A percentile compares a stretch with the other conserved stretches of the same genome.
These are phyloP conservation scores for Penicillium paradoxum DNA, from an alignment of 495 filamentous ascomycete genomes.

Conservation along the genomic window DNA sequence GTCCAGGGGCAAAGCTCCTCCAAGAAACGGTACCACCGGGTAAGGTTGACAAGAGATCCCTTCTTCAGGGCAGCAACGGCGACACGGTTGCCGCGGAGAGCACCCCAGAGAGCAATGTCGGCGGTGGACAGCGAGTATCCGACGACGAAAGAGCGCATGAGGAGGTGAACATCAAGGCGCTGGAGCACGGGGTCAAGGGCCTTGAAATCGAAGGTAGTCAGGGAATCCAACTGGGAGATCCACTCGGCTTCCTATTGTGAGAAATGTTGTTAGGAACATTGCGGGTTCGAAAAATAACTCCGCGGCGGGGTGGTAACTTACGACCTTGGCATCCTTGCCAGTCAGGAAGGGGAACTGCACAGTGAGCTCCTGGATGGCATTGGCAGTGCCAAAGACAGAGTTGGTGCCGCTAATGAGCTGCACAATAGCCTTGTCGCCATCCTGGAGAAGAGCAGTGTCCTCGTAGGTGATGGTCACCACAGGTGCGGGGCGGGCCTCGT, in stretches of 20 bases:
- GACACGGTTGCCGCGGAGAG: constrained; percentile 80
- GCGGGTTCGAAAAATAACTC: not conserved
- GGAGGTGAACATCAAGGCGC: constrained; percentile 80
- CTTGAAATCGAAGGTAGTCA: constrained; percentile 70
- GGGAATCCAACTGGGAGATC: constrained; percentile 45
- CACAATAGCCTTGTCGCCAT: constrained; percentile 40
- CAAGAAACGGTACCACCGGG: constrained; percentile 84
- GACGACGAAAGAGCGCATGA: constrained; percentile 77
- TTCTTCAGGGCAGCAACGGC: constrained; percentile 75
- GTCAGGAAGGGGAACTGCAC: constrained; percentile 39
- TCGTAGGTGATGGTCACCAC: constrained; percentile 46
- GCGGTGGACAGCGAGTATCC: constrained; percentile 74
- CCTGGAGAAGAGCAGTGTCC: constrained; percentile 40
- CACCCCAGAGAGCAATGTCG: constrained; percentile 80
- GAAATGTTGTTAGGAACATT: not conserved
- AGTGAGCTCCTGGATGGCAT: constrained; percentile 37
- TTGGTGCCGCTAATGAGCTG: constrained; percentile 33
- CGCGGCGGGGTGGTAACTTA: constrained; percentile 18
- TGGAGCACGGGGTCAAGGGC: constrained; percentile 67
- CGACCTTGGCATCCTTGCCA: constrained; percentile 43
- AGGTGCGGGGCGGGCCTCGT: constrained; percentile 39
- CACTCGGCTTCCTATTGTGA: constrained; percentile 50
- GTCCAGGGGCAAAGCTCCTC: constrained; percentile 71
- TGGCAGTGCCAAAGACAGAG: constrained; percentile 32
- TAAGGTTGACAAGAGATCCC: constrained; percentile 69